These are phyloP conservation scores for Magnolia changhungtana DNA, from an alignment of 164 flowering plant genomes.

Conservation along the genomic window DNA sequence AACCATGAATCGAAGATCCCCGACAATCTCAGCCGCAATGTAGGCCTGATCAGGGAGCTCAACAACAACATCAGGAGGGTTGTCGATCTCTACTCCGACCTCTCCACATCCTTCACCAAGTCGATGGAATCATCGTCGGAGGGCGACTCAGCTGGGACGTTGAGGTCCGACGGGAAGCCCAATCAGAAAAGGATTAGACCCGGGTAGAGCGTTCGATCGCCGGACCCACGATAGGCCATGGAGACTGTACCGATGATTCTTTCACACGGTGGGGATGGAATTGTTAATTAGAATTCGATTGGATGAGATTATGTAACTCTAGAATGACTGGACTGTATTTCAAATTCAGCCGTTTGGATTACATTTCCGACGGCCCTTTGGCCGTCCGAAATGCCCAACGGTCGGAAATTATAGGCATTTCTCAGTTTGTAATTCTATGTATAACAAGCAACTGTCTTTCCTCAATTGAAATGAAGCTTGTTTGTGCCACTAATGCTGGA, in stretches of 20 bases:
- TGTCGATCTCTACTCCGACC: conserved; percentile 76
- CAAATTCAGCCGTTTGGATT: background rate
- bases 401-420: conserved; percentile 21
- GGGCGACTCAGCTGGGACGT: conserved; percentile 56
- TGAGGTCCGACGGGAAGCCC: conserved; percentile 52
- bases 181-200: conserved; percentile 72
- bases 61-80: conserved; percentile 80
- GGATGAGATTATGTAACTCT: background rate
- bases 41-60: conserved; percentile 75
- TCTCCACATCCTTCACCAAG: conserved; percentile 56
- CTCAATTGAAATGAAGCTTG: conserved; percentile 16
- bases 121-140: conserved; percentile 68
- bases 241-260: background rate
- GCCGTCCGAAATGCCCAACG: background rate
- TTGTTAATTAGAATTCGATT: background rate
- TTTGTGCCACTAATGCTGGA: background rate
- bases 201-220: conserved; percentile 22
- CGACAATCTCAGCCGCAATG: conserved; percentile 65
- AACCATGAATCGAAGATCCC: conserved; percentile 79
- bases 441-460: background rate
- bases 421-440: conserved; percentile 19
- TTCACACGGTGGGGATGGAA: background rate
- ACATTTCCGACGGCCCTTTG: background rate
- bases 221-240: background rate
- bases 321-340: background rate